Percentiles rank a stretch among this genome's conserved stretches.
Conservation (phyloP, 108 stramenopile species). For the Nitzschia palea region DNA sequence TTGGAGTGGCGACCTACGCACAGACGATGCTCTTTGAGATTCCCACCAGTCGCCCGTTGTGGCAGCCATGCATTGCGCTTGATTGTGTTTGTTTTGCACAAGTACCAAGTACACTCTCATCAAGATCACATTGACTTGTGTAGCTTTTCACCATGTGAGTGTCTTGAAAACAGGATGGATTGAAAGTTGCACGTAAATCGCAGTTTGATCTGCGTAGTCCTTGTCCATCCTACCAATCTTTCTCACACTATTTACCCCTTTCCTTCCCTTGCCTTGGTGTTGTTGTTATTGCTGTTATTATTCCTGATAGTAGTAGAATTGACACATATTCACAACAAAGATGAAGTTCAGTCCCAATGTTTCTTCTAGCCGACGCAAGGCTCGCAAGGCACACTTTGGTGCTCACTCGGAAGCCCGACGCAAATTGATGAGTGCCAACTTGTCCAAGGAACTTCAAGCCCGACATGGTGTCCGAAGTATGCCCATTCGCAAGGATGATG, state of each 20-base stretch:
- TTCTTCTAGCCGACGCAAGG: slow-evolving; percentile 94
- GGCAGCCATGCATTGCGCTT: no score
- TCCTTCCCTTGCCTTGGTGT: background rate
- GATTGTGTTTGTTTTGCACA: no score
- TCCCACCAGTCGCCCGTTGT: no score
- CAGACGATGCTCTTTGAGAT: no score
- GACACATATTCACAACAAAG: slow-evolving; percentile 17
- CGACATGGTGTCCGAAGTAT: slow-evolving; percentile 98
- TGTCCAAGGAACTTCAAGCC: slow-evolving; percentile 98
- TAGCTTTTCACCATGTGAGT: slow-evolving; percentile 15
- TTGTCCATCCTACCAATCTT: slow-evolving; percentile 11
- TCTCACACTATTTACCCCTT: background rate
- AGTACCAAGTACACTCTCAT: background rate
- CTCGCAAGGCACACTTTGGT: slow-evolving; percentile 98
- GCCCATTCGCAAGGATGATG: slow-evolving; percentile 98
- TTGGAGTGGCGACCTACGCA: no score
- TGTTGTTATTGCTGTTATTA: background rate
- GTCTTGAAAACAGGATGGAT: background rate
- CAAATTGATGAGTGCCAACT: slow-evolving; percentile 94
- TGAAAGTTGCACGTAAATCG: slow-evolving; percentile 29
- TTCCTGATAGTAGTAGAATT: no score
- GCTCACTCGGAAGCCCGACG: slow-evolving; percentile 92
- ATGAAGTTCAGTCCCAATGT: slow-evolving; percentile 90
- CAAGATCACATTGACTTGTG: background rate
- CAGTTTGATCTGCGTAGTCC: slow-evolving; percentile 18